Evolutionary conservation across 257 asterid species (phyloP), one percentile per base, ranked within the genome.

Genomic region (Scutellaria baicalensis): DNA sequence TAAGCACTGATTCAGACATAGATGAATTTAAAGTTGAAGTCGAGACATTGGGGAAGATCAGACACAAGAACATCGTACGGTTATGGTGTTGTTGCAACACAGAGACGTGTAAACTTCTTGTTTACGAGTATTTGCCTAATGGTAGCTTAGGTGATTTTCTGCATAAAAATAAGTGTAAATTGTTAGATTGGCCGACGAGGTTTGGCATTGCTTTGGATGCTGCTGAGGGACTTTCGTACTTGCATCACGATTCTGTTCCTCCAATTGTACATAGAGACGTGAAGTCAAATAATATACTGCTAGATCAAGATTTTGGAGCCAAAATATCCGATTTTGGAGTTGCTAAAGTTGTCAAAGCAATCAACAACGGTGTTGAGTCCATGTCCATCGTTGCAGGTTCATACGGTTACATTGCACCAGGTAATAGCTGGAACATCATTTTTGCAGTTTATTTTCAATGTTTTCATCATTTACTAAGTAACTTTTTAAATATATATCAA

Each of bases 391-490:
- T 92, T 74, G 95, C 95, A 72, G 98, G 98, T 57, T 84, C 98
- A 33, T 85, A 80, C 17, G 98, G 98, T 45, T 92, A 92, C 83
- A 89, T 92, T 80, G 98, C 97, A 10, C 98, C 98, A 82, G 96
- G 98, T 88, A 82, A 35, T 1, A 27, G 0, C 4, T 27, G 2
- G 33, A 27, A 27, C 33, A 27, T 27, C 4, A 27, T 27, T 5
- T 27, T 27, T 27, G 33, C 33, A 2, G 33, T 27, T 39, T 9
- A 20, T 7, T 17, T 44, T 39, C 1, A 38, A 16, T 38, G 35
- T 17, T 58, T 27, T 27, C 33, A 27, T 27, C 3, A 27, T 27
- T 27, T 27, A 27, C 33, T 27, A 27, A 27, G 2, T 23, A 18
- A 27, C 54, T 45, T 21, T 64, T 27, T 16, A 59, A 40, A 36